Base-by-base conservation (phyloP, 805 yeast genomes). In the Teunomyces funiuensis region DNA sequence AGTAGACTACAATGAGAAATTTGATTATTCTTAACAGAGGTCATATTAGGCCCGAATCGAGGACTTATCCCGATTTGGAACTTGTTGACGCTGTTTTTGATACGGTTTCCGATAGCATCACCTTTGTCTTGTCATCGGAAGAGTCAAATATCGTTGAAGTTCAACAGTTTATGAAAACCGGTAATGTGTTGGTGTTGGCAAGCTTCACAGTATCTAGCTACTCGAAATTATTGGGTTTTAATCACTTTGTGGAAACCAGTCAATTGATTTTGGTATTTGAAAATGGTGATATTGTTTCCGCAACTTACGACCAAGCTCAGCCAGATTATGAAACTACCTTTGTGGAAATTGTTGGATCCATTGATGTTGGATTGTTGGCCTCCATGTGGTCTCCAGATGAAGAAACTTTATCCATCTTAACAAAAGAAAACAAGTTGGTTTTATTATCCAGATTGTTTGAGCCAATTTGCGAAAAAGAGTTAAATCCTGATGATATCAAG, bases 351-450 rank as follows among this genome's bases (percentile, higher is more conserved):
- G 90, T 85, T 7, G 98, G 97, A 0, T 76, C 88, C 15, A 80
- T 91, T 19, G 97, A 89, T 54, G 76, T 74, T 25, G 91, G 90
- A 0, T 66, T 91, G 11, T 54, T 62, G 33, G 81, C 87, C 13
- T 90, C 96, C 0, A 53, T 65, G 15, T 93, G 98, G 98, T 83
- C 96, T 9, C 84, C 84, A 5, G 97, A 93, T 58, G 97, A 90
- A 54, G 98, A 93, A 60, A 77, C 89, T 0, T 66, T 91, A 39
- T 80, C 83, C 2, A 50, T 93, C 14, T 74, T 84, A 11, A 85
- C 96, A 0, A 63, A 54, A 8, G 85, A 80, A 36, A 65, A 72
- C 40, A 83, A 79, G 39, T 62, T 88, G 7, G 65, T 88, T 0
- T 54, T 90, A 16, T 71, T 93, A 40, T 83, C 90, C 28, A 75